A percentile compares a stretch with the other conserved stretches of the same genome.
Evolutionary conservation across 345 rosid species (phyloP).

Genomic region (Eutrema yunnanense): DNA sequence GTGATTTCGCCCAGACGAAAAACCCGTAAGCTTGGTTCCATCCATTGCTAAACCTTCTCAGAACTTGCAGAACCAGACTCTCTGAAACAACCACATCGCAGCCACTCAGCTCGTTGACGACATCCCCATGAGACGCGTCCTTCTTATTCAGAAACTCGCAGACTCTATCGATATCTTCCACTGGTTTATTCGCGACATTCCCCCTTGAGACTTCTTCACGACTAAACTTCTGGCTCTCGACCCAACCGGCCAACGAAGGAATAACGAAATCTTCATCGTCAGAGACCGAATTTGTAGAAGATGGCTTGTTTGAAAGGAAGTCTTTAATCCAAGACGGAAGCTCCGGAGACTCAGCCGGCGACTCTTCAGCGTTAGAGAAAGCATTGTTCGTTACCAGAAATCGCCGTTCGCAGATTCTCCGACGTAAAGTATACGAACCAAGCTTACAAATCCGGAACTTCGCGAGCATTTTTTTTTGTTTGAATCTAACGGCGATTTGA

Average conservation of each 20-base stretch:
- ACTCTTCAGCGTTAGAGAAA: slow-evolving; percentile 20
- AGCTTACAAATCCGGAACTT: slow-evolving; percentile 18
- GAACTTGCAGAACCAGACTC: slow-evolving; percentile 41
- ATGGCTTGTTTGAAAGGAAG: slow-evolving; percentile 22
- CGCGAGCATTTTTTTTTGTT: background rate
- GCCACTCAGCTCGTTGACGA: slow-evolving; percentile 35
- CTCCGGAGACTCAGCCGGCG: slow-evolving; percentile 51
- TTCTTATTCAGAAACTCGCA: slow-evolving; percentile 40
- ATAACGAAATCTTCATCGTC: slow-evolving; percentile 60
- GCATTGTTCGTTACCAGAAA: slow-evolving; percentile 14
- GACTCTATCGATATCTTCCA: slow-evolving; percentile 44
- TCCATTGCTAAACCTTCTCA: slow-evolving; percentile 56
- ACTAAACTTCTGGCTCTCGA: slow-evolving; percentile 28
- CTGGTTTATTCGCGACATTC: slow-evolving; percentile 2
- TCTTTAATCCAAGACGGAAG: slow-evolving; percentile 64
- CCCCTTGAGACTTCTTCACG: slow-evolving; percentile 5
- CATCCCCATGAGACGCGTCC: slow-evolving; percentile 29
- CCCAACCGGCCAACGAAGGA: slow-evolving; percentile 68
- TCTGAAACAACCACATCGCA: slow-evolving; percentile 36
- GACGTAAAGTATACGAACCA: slow-evolving; percentile 6
- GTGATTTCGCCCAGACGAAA: slow-evolving; percentile 79
- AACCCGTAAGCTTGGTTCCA: slow-evolving; percentile 60
- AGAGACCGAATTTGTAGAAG: slow-evolving; percentile 7
- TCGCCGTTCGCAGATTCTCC: slow-evolving; percentile 3
- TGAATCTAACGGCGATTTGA: background rate